Evolutionary conservation across 352 stramenopile genomes (phyloP).

Genomic region (Hyaloperonospora arabidopsidis): DNA sequence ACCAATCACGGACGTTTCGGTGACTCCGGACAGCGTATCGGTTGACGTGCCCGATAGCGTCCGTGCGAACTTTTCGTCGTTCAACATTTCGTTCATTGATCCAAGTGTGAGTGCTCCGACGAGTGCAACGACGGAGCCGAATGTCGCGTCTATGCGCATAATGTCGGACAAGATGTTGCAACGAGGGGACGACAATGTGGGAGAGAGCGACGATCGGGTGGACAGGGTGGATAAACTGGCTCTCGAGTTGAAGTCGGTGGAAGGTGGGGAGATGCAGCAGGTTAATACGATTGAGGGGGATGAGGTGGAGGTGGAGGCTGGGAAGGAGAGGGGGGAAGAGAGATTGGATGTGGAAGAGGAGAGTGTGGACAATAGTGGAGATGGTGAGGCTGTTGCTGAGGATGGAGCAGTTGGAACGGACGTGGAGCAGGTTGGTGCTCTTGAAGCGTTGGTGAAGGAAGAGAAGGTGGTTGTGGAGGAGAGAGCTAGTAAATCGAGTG

Average conservation of each 20-base stretch:
- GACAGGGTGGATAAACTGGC: not conserved
- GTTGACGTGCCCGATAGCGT: constrained; percentile 40
- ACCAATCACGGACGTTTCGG: too few species aligned
- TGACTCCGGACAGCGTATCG: constrained; percentile 10
- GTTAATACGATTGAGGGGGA: too few species aligned
- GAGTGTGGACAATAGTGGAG: not conserved
- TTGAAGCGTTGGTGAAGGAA: not conserved
- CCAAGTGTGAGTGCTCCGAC: constrained; percentile 32
- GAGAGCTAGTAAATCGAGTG: not conserved
- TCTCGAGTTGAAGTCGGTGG: too few species aligned
- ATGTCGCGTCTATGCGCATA: constrained; percentile 18
- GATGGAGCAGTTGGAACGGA: not conserved
- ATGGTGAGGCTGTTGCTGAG: not conserved
- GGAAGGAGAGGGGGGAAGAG: too few species aligned
- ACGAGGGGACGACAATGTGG: not conserved
- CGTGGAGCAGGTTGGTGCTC: not conserved
- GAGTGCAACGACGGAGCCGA: constrained; percentile 26
- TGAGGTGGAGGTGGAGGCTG: too few species aligned
- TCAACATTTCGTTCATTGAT: constrained; percentile 52
- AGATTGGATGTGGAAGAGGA: too few species aligned
- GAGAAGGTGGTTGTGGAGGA: constrained; percentile 1
- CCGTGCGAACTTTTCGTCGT: constrained; percentile 44
- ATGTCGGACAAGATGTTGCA: constrained; percentile 1
- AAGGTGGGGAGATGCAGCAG: too few species aligned
- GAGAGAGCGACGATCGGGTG: not conserved